Evolutionary conservation across 2,329 filamentous ascomycete genomes (phyloP), one percentile per base, ranked within the genome.

Genomic region (Calonectria naviculata): DNA sequence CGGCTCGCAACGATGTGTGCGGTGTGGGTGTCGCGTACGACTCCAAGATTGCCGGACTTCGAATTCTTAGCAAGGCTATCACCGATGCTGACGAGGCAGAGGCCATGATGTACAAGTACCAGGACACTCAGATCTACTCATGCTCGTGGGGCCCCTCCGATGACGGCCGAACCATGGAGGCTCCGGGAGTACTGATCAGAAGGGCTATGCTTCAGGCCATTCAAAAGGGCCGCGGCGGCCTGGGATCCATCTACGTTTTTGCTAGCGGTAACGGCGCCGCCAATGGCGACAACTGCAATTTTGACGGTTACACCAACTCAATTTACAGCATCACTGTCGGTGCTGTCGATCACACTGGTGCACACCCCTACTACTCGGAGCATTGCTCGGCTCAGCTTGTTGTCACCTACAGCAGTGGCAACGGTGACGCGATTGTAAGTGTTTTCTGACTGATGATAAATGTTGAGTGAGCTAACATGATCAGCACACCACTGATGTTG

Each of bases 261-360:
- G 97, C 97, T 49, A 84, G 96, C 75, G 97, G 97, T 70, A 99
- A 99, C 80, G 97, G 97, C 69, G 97, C 96, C 12, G 87, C 88
- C 4, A 91, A 87, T 74, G 95, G 94, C 56, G 97, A 99, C 82
- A 98, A 99, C 84, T 99, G 97, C 89, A 99, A 99, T 82, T 99
- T 99, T 81, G 97, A 99, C 81, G 97, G 97, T 44, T 99, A 99
- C 84, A 99, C 97, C 71, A 99, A 99, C 86, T 98, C 95, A 81
- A 99, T 99, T 78, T 99, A 98, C 88, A 98, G 95, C 82, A 97
- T 99, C 78, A 98, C 95, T 0, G 95, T 99, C 21, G 97, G 97
- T 42, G 96, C 96, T 38, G 93, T 99, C 73, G 95, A 98, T 81
- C 89, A 94, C 70, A 91, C 93, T 75, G 95, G 96, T 44, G 84